Conservation (phyloP, 1,284 basidiomycete species). For the Peniophora sp. region DNA sequence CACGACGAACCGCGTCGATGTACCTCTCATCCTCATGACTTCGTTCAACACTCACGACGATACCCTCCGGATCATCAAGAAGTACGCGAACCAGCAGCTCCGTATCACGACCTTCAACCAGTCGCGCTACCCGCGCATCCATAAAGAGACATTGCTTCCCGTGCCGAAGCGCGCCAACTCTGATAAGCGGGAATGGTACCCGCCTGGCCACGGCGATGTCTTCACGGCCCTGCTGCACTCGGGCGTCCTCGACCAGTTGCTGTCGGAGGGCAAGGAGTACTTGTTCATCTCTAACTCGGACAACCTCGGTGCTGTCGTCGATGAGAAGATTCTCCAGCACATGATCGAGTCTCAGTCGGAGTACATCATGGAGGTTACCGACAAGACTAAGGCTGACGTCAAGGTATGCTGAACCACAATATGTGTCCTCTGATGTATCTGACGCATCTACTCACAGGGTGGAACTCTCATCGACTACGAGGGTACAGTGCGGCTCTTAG, state of each 20-base stretch:
- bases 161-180: conserved; percentile 81
- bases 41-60: conserved; percentile 99
- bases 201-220: conserved; percentile 97
- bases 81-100: conserved; percentile 97
- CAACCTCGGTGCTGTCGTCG: conserved; percentile 94
- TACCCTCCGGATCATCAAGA: conserved; percentile 97
- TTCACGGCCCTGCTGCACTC: conserved; percentile 94
- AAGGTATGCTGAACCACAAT: conserved; percentile 42
- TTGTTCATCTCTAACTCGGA: conserved; percentile 99
- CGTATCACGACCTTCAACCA: conserved; percentile 97
- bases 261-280: conserved; percentile 97
- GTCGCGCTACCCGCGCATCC: conserved; percentile 95
- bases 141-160: conserved; percentile 90
- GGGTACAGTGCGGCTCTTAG: conserved; percentile 88
- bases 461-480: conserved; percentile 98
- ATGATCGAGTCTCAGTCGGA: conserved; percentile 81
- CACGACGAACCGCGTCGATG: conserved; percentile 64
- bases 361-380: conserved; percentile 95
- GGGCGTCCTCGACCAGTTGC: conserved; percentile 91
- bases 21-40: conserved; percentile 97
- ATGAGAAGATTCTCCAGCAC: conserved; percentile 78
- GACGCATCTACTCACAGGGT: conserved; percentile 45
- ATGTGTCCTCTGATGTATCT: not conserved
- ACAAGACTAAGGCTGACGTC: conserved; percentile 99
- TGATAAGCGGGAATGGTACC: conserved; percentile 98